phyloP scores from a whole-genome alignment of 2,329 filamentous ascomycete genomes.

The Stachybotrys chartarum region DNA sequence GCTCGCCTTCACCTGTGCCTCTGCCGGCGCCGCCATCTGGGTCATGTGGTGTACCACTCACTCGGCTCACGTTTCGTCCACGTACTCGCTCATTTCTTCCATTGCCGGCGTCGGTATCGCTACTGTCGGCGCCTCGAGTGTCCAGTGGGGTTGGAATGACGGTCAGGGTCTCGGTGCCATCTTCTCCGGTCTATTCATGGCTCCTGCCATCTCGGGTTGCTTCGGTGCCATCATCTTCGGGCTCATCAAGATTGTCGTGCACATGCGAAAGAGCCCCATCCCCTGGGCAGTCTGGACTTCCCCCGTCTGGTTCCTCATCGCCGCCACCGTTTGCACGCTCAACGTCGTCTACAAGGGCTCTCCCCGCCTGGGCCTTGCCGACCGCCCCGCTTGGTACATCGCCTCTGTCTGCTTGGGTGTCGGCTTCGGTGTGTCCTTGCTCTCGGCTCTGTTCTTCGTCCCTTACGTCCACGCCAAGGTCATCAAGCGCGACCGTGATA shows the following conservation, averaged over 20 bases:
- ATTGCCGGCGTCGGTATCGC: constrained; percentile 65
- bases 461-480: constrained; percentile 58
- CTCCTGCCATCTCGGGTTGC: constrained; percentile 53
- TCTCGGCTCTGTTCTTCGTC: constrained; percentile 62
- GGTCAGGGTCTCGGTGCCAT: constrained; percentile 64
- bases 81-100: constrained; percentile 63
- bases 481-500: constrained; percentile 55
- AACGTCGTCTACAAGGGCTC: constrained; percentile 79
- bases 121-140: constrained; percentile 51
- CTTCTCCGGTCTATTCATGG: constrained; percentile 61
- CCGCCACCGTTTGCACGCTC: constrained; percentile 65
- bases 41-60: constrained; percentile 75
- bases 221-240: constrained; percentile 62
- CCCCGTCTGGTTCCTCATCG: constrained; percentile 72
- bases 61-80: constrained; percentile 67
- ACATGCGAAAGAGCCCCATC: constrained; percentile 63
- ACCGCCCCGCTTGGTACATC: constrained; percentile 60
- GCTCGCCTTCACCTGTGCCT: constrained; percentile 58
- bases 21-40: constrained; percentile 61
- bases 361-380: constrained; percentile 29
- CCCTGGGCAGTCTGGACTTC: constrained; percentile 67
- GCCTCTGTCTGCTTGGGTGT: constrained; percentile 57
- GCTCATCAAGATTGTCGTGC: constrained; percentile 59
- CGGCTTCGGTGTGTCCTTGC: constrained; percentile 38
- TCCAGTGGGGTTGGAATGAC: constrained; percentile 60